Conservation (phyloP, 352 stramenopile genomes). For the Pythium guiyangense region DNA sequence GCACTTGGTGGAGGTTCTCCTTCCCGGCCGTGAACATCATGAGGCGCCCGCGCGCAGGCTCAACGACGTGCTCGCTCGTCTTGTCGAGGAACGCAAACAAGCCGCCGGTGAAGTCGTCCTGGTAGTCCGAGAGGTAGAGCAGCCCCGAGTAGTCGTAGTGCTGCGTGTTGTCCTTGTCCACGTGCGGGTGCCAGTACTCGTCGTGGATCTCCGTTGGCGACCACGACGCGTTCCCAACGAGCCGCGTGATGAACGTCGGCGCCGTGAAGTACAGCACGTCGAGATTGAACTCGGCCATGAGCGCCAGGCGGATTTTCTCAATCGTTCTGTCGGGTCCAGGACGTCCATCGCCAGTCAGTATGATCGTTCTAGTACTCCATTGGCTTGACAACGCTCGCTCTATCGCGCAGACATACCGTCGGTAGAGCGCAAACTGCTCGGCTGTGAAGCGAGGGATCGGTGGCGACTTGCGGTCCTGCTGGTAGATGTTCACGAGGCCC, state of each 20-base stretch:
- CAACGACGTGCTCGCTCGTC: slow-evolving; percentile 58
- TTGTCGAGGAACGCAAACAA: slow-evolving; percentile 89
- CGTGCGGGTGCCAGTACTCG: slow-evolving; percentile 90
- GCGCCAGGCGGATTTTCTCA: slow-evolving; percentile 62
- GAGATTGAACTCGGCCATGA: slow-evolving; percentile 81
- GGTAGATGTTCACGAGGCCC: slow-evolving; percentile 90
- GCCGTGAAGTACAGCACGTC: slow-evolving; percentile 89
- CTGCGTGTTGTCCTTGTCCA: slow-evolving; percentile 92
- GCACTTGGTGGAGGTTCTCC: slow-evolving; percentile 87
- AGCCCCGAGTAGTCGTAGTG: slow-evolving; percentile 93
- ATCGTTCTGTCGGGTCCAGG: slow-evolving; percentile 33
- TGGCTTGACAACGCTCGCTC: neutral
- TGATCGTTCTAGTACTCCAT: too few relatives aligned
- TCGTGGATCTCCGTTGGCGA: slow-evolving; percentile 79
- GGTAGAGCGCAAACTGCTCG: slow-evolving; percentile 84
- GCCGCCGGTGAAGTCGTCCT: slow-evolving; percentile 84
- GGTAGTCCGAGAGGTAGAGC: slow-evolving; percentile 82
- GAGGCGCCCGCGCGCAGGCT: slow-evolving; percentile 69
- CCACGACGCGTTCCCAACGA: slow-evolving; percentile 85
- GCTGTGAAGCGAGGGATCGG: slow-evolving; percentile 59
- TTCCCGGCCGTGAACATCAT: slow-evolving; percentile 89
- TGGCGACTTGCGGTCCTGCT: slow-evolving; percentile 32
- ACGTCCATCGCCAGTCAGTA: too few relatives aligned
- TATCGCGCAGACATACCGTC: slow-evolving; percentile 22
- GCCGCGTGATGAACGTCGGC: slow-evolving; percentile 90